phyloP scores from a whole-genome alignment of 306 rosid genomes.

The Fagus sylvatica region DNA sequence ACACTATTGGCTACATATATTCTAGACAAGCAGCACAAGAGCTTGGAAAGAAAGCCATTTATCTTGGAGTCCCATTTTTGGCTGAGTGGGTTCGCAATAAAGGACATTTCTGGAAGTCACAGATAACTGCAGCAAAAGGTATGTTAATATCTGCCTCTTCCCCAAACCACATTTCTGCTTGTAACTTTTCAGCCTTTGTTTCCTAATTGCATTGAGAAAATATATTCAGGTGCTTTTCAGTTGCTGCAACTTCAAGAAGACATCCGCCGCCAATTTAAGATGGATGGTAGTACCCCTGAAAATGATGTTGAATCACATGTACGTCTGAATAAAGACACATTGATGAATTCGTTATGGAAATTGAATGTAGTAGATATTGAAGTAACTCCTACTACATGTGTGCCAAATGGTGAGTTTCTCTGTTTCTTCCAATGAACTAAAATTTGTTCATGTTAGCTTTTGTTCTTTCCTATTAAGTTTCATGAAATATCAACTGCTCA shows the following conservation, averaged over 20 bases:
- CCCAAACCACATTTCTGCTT: not conserved
- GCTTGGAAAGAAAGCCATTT: constrained; percentile 88
- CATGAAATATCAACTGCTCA: not conserved
- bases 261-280: constrained; percentile 57
- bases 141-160: not conserved
- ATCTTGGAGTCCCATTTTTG: constrained; percentile 85
- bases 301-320: constrained; percentile 66
- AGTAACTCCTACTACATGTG: constrained; percentile 81
- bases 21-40: constrained; percentile 94
- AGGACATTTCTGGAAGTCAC: constrained; percentile 94
- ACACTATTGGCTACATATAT: constrained; percentile 78
- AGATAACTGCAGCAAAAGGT: constrained; percentile 92
- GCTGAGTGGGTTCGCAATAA: constrained; percentile 92
- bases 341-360: constrained; percentile 86
- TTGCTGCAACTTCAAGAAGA: constrained; percentile 86
- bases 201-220: constrained; percentile 30
- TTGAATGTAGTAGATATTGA: constrained; percentile 92
- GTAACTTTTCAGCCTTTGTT: not conserved
- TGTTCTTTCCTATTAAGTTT: not conserved
- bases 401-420: constrained; percentile 83
- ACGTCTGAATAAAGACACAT: constrained; percentile 67
- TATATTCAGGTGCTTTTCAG: constrained; percentile 73
- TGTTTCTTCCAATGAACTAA: constrained; percentile 1
- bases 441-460: not conserved
- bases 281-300: constrained; percentile 55